Base-by-base conservation (phyloP, 352 stramenopile genomes). In the Globisporangium paroecandrum region DNA sequence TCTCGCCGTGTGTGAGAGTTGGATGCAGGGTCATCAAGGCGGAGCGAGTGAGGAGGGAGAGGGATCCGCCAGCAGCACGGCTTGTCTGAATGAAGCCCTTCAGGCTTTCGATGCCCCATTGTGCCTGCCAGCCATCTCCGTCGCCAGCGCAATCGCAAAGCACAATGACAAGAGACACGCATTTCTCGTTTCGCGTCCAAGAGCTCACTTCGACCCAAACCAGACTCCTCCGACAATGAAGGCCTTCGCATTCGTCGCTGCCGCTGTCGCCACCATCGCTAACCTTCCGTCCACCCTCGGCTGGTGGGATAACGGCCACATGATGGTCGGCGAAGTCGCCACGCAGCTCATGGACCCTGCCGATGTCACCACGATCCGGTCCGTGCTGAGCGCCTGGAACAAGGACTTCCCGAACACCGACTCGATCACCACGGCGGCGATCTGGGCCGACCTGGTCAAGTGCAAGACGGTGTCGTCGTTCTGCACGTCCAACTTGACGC, bases 271-370 rank as follows among this genome's bases (percentile, higher is more conserved):
- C 4, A 56, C 51, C 1, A 49, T 67, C 12, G 29, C 56, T 2
- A 69, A 72, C 49, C 41, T 77, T 18, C 75, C 75, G 15, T 58
- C 60, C 6, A 69, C 70, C 6, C 36, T 64, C 3, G 82, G 53
- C n/a, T 89, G 79, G 79, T 90, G 82, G 82, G 82, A 90, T 69
- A 87, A 85, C 36, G 79, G 78, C 36, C 82, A 90, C 77, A 87
- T 89, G 82, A 65, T 87, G 20, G 75, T 86, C 6, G 76, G 77
- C 5, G 65, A 90, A 29, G 73, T 87, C 24, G 78, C 82, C 57
- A 76, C 73, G 58, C 77, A 89, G 65, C 75, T 85, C 47, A 76
- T 89, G 79, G 61, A 69, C 36, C 49, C 58, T 18, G 63, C 53
- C 1, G 82, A 90, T 47, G 70, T 88, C n/a, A 43, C 51, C 8